These are phyloP conservation scores for Lepiota venenata DNA, from an alignment of 768 basidiomycete genomes.

Conservation along the genomic window DNA sequence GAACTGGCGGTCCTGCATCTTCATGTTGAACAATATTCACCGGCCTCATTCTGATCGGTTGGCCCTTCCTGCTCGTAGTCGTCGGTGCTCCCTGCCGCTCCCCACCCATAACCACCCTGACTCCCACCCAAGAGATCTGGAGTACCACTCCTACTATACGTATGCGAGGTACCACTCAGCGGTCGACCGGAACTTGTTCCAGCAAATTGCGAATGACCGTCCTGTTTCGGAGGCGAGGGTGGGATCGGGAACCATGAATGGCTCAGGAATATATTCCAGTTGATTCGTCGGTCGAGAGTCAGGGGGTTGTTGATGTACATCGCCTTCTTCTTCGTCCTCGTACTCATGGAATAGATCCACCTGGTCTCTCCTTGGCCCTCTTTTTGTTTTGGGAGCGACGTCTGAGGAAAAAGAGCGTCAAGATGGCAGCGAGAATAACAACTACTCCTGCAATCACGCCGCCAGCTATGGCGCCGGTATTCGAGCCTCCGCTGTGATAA, in stretches of 20 bases:
- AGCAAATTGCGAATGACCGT: slow-evolving; percentile 19
- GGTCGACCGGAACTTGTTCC: slow-evolving; percentile 21
- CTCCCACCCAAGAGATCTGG: slow-evolving; percentile 30
- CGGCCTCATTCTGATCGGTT: slow-evolving; percentile 53
- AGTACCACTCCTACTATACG: slow-evolving; percentile 35
- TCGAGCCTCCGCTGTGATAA: slow-evolving; percentile 20
- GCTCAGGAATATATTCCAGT: slow-evolving; percentile 63
- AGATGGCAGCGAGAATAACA: slow-evolving; percentile 35
- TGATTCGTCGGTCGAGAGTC: slow-evolving; percentile 47
- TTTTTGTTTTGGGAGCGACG: slow-evolving; percentile 38
- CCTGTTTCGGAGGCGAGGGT: slow-evolving; percentile 36
- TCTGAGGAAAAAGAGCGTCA: slow-evolving; percentile 46
- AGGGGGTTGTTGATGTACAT: slow-evolving; percentile 19
- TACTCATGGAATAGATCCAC: slow-evolving; percentile 66
- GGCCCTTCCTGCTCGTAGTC: slow-evolving; percentile 42
- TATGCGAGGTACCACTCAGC: slow-evolving; percentile 34
- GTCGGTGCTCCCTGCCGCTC: slow-evolving; percentile 22
- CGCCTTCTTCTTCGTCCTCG: slow-evolving; percentile 48
- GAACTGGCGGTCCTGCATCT: slow-evolving; percentile 63
- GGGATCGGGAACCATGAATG: slow-evolving; percentile 68
- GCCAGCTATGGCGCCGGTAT: slow-evolving; percentile 43
- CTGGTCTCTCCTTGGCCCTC: slow-evolving; percentile 50
- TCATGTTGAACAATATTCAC: slow-evolving; percentile 86
- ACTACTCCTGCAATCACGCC: slow-evolving; percentile 57
- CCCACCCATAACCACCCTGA: slow-evolving; percentile 16